Conservation (phyloP, 1,139 yeast genomes). For the Candida frijolesensis region DNA sequence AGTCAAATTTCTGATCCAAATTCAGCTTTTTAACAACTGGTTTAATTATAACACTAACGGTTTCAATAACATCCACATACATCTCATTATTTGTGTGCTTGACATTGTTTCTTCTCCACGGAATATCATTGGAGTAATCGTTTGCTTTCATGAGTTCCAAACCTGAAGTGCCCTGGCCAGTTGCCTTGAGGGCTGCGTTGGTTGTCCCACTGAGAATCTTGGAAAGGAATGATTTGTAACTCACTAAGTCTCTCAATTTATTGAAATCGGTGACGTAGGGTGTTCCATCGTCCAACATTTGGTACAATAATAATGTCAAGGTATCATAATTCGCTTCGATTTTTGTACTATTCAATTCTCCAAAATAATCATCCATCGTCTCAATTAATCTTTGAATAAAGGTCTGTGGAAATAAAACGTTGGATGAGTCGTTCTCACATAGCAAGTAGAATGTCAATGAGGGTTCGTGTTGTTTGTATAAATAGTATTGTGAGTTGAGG, state of each 20-base stretch:
- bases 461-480: slow-evolving; percentile 8
- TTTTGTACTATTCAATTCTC: slow-evolving; percentile 58
- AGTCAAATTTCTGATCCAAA: slow-evolving; percentile 26
- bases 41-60: slow-evolving; percentile 47
- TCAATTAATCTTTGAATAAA: slow-evolving; percentile 55
- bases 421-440: slow-evolving; percentile 14
- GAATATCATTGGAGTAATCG: slow-evolving; percentile 33
- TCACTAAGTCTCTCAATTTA: slow-evolving; percentile 68
- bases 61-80: slow-evolving; percentile 75
- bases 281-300: slow-evolving; percentile 75
- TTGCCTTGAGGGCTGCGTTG: slow-evolving; percentile 30
- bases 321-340: slow-evolving; percentile 69
- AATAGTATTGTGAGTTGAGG: slow-evolving; percentile 12
- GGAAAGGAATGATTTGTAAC: slow-evolving; percentile 50
- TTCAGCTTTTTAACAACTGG: slow-evolving; percentile 21
- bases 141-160: slow-evolving; percentile 2
- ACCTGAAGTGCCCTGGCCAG: slow-evolving; percentile 11
- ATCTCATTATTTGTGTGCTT: slow-evolving; percentile 76
- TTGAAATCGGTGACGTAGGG: slow-evolving; percentile 78
- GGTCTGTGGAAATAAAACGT: slow-evolving; percentile 58
- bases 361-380: slow-evolving; percentile 60
- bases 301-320: slow-evolving; percentile 49
- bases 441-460: slow-evolving; percentile 13
- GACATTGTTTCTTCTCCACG: slow-evolving; percentile 75
- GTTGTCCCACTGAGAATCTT: slow-evolving; percentile 39